These are phyloP conservation scores for Oryza glumipatula DNA, from an alignment of 176 grass and related monocot genomes.

Conservation along the genomic window DNA sequence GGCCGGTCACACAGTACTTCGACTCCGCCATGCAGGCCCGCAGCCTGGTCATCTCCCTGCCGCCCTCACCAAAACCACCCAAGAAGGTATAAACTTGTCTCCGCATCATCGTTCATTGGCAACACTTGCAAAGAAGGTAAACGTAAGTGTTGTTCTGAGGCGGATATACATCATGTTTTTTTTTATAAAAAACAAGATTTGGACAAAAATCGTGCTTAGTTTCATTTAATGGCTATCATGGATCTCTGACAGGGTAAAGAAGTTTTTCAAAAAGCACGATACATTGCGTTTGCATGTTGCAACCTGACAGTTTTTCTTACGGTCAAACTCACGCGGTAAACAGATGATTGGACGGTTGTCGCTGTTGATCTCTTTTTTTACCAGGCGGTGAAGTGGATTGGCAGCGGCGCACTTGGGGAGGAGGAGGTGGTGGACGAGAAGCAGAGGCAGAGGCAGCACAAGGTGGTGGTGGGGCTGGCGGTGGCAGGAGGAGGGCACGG, in stretches of 20 bases:
- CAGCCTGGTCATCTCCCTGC: slow-evolving; percentile 18
- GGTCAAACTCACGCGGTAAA: not conserved
- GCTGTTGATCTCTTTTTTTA: not conserved
- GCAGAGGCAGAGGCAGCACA: slow-evolving; percentile 29
- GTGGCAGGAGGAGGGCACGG: slow-evolving; percentile 16
- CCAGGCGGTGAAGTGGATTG: slow-evolving; percentile 33
- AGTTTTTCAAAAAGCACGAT: not conserved
- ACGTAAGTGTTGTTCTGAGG: not conserved
- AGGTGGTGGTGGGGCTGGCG: slow-evolving; percentile 35
- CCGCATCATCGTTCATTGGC: not conserved
- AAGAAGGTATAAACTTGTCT: slow-evolving; percentile 30
- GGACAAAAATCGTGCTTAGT: not conserved
- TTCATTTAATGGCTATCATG: not conserved
- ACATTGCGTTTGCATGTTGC: not conserved
- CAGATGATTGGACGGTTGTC: not conserved
- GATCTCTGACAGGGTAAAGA: not conserved
- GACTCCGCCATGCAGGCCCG: slow-evolving; percentile 38
- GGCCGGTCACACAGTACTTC: slow-evolving; percentile 49
- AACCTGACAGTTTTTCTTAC: not conserved
- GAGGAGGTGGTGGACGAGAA: not conserved
- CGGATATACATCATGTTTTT: not conserved
- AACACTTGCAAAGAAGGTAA: no score
- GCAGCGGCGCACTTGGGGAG: not conserved
- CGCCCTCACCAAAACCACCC: slow-evolving; percentile 26
- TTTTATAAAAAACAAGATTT: no score